Conservation (phyloP, 305 asterid species). For the Plantago coronopus region DNA sequence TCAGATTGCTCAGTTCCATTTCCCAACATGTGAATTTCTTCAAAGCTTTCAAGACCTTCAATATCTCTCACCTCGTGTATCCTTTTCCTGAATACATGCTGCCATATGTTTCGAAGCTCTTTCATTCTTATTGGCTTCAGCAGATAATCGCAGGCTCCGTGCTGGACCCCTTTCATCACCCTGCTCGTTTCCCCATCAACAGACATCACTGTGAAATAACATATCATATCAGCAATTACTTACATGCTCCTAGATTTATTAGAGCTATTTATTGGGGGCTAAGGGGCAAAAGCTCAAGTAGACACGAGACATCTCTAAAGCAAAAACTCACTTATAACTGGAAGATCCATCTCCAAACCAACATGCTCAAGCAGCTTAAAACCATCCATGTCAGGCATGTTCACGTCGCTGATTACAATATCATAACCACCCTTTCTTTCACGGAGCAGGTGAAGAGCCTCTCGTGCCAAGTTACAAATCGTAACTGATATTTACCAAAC, state of each 20-base stretch:
- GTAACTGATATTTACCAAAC: constrained; percentile 51
- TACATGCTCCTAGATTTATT: constrained; percentile 1
- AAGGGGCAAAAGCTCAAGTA: too few species aligned
- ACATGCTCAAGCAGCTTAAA: constrained; percentile 90
- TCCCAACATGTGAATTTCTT: constrained; percentile 56
- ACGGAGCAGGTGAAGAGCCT: constrained; percentile 75
- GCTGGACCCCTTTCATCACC: constrained; percentile 96
- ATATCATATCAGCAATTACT: not conserved
- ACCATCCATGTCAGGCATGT: constrained; percentile 99
- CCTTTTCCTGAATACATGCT: constrained; percentile 77
- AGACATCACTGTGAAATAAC: constrained; percentile 71
- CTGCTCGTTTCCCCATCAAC: constrained; percentile 95
- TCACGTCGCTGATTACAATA: constrained; percentile 88
- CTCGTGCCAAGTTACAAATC: constrained; percentile 73
- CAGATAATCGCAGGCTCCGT: constrained; percentile 93
- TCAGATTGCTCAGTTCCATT: constrained; percentile 45
- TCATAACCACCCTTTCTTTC: constrained; percentile 79
- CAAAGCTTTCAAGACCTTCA: constrained; percentile 64
- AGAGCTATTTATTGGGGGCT: not conserved
- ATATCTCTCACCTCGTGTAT: constrained; percentile 78
- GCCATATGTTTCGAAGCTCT: constrained; percentile 95
- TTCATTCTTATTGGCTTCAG: constrained; percentile 92
- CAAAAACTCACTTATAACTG: constrained; percentile 67
- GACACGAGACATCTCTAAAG: too few species aligned
- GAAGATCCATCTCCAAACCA: constrained; percentile 95